Base-by-base conservation (phyloP, 2,329 filamentous ascomycete species). In the Parastagonospora avenae region DNA sequence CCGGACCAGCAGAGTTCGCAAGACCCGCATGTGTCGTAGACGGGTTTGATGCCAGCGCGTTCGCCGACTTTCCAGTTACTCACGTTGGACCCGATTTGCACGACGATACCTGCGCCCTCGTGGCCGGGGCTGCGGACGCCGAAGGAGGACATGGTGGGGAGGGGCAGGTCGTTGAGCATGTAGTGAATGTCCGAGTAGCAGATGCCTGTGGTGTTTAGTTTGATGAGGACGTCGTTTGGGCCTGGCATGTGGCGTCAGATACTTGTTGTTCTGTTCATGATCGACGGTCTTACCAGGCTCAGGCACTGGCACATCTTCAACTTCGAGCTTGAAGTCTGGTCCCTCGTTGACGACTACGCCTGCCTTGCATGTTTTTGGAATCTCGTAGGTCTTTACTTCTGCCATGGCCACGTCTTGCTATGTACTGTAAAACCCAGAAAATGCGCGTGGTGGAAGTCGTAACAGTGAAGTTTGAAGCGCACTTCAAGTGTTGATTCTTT, bases 131-230 rank as follows among this genome's bases (percentile, higher is more conserved):
- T 80, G 8, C 73, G 71, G 1, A 76, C 73, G 8, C 74, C 72
- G 41, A 77, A 76, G 0, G 57, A 43, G 3, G 64, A 68, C 64
- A 70, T 70, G 5, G 47, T 27, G 0, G 63, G 64, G n/a, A 66
- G 52, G 1, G 74, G 76, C 59, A 80, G 75, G 60, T 84, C 81
- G 42, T 76, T 75, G 37, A 80, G 63, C 79, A 83, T 82, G 64
- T 79, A 79, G 60, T 84, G 82, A 15, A 85, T 71, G 59, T 85
- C 82, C 16, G 76, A 78, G 54, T 79, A 77, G 68, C 82, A 85
- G 35, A 85, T 74, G 0, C 82, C 82, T 1, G 82, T 85, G 39
- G 75, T 74, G 52, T 83, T 85, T 46, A 85, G 73, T 40, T 77
- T 79, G 59, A 85, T 74, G 9, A 85, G 74, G 19, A 85, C 67